Conservation (phyloP, 176 grass and related monocot genomes). For the Alopecurus myosuroides region DNA sequence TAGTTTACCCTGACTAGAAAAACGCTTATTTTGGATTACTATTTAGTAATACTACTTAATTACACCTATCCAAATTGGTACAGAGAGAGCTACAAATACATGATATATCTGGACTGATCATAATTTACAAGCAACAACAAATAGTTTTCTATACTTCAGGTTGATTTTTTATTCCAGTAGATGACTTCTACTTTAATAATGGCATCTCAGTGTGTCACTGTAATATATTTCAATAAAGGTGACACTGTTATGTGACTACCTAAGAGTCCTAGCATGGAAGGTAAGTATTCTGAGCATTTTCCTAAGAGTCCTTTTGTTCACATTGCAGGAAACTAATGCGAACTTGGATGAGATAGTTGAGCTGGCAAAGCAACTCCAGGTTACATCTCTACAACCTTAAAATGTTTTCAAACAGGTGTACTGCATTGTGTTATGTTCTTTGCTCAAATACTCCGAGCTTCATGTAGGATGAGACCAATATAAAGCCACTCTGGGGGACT, state of each 20-base stretch:
- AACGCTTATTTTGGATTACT: neutral
- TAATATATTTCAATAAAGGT: neutral
- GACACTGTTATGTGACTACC: neutral
- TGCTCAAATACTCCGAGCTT: neutral
- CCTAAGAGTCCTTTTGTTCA: neutral
- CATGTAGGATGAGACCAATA: slow-evolving; percentile 63
- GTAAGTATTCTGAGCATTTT: neutral
- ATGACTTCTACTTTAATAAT: neutral
- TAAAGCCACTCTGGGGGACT: slow-evolving; percentile 79
- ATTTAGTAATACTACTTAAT: neutral
- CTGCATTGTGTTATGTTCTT: neutral
- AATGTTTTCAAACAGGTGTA: neutral
- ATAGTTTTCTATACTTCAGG: neutral
- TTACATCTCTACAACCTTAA: slow-evolving; percentile 24
- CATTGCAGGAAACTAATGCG: slow-evolving; percentile 87
- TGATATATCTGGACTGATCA: neutral
- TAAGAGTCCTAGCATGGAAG: neutral
- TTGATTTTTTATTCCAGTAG: neutral
- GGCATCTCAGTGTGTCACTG: neutral
- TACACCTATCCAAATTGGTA: neutral
- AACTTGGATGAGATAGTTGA: slow-evolving; percentile 90
- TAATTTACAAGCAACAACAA: slow-evolving; percentile 5
- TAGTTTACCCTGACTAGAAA: neutral
- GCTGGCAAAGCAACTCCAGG: slow-evolving; percentile 86
- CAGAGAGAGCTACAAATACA: neutral